These are phyloP conservation scores for Salix udensis DNA, from an alignment of 345 rosid species.

Conservation along the genomic window DNA sequence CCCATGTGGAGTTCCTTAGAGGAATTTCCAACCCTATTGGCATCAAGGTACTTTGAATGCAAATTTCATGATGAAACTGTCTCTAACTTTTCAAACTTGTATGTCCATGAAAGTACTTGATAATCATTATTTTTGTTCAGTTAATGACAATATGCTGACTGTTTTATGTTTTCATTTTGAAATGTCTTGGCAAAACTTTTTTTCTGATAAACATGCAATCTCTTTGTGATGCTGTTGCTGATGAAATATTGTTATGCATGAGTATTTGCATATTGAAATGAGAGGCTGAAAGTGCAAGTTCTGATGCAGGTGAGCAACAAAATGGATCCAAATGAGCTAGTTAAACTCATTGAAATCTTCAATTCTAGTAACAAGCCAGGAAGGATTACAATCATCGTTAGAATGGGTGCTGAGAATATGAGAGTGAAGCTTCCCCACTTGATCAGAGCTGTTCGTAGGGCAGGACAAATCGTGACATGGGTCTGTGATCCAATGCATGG, in stretches of 20 bases:
- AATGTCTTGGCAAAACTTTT: background rate
- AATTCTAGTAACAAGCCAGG: slow-evolving; percentile 28
- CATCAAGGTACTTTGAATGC: slow-evolving; percentile 19
- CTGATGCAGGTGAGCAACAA: slow-evolving; percentile 28
- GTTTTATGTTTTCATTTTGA: background rate
- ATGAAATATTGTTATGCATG: background rate
- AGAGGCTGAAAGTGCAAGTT: background rate
- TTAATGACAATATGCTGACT: background rate
- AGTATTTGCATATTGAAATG: background rate
- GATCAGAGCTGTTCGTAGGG: slow-evolving; percentile 23
- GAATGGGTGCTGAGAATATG: slow-evolving; percentile 36
- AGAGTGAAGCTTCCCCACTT: slow-evolving; percentile 28
- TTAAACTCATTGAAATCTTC: slow-evolving; percentile 24
- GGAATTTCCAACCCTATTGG: slow-evolving; percentile 33
- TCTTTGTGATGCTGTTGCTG: background rate
- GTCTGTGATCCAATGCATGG: slow-evolving; percentile 36
- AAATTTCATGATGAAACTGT: background rate
- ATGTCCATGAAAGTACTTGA: background rate
- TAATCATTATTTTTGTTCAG: background rate
- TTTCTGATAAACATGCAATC: background rate
- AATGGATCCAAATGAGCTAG: slow-evolving; percentile 29
- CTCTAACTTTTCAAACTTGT: background rate
- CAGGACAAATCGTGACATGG: slow-evolving; percentile 28
- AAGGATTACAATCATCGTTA: slow-evolving; percentile 25
- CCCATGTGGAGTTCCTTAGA: slow-evolving; percentile 31